Base-by-base conservation (phyloP, 78 protist species). In the Acrasis kona region DNA sequence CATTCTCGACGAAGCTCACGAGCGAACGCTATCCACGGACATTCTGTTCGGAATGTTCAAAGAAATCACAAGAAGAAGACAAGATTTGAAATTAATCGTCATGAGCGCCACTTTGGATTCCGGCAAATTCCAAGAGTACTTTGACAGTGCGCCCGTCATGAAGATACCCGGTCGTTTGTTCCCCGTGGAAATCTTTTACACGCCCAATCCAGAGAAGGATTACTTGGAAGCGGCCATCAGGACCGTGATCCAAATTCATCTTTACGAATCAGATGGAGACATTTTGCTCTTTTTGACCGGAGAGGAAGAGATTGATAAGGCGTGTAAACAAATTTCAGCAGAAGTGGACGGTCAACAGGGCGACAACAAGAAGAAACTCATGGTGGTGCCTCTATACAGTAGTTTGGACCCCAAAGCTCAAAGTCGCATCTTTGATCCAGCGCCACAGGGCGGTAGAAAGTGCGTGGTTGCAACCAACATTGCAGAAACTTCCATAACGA, bases 1-100 rank as follows among this genome's bases (percentile, higher is more conserved):
- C 32, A 78, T 89, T 32, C 7, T 89, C 12, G 92, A 89, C 74
- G 92, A 89, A n/a, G 87, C 88, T 5, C 92, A 89, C 65, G 92
- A 89, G 50, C 83, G 92, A 10, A 58, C 89, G 5, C 32, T 87
- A 28, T 32, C 67, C 7, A 41, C 89, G 4, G 92, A 89, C 67
- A 32, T 89, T 8, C 27, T 82, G 9, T 76, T 82, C 27, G 86
- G 86, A 6, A 5, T 82, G 34, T 36, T 79, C 8, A 61, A 80
- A 2, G n/a, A 7, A 50, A 9, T 7, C 36, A 10, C 71, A 2
- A 72, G n/a, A 50, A 36, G 5, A 40, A 73, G 84, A 3, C 2
- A 72, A 31, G 84, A 75, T 9, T 10, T 75, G 19, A 2, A 27
- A 19, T 38, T 87, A 2, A 36, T 84, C 27, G 84, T 88, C 32